These are phyloP conservation scores for Lecanoromycetidae sp. DNA, from an alignment of 2,329 filamentous ascomycete genomes.

Conservation along the genomic window DNA sequence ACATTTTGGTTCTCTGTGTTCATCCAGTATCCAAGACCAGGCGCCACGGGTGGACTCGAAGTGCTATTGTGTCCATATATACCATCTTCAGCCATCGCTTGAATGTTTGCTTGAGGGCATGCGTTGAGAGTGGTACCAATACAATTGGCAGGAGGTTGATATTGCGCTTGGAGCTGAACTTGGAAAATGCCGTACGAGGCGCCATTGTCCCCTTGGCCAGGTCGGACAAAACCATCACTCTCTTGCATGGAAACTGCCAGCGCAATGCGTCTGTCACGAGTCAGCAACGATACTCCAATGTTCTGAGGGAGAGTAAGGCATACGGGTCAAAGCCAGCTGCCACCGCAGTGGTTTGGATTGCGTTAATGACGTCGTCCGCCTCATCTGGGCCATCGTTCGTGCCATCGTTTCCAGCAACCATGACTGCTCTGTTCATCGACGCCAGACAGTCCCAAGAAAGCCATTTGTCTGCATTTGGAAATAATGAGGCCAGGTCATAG, in stretches of 20 bases:
- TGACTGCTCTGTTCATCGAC: neutral
- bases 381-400: constrained; percentile 3
- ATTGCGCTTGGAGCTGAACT: constrained; percentile 1
- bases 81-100: constrained; percentile 2
- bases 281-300: neutral
- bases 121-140: neutral
- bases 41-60: neutral
- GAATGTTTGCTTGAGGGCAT: constrained; percentile 1
- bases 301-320: neutral
- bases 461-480: neutral
- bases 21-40: constrained; percentile 10
- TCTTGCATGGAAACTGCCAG: constrained; percentile 11
- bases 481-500: constrained; percentile 1
- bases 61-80: constrained; percentile 7
- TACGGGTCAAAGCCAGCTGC: constrained; percentile 3
- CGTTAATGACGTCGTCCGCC: constrained; percentile 5
- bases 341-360: neutral
- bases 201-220: constrained; percentile 7
- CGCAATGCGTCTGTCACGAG: neutral
- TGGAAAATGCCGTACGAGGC: constrained; percentile 9
- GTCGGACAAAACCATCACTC: constrained; percentile 2
- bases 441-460: neutral
- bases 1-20: neutral
- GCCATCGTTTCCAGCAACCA: neutral
- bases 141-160: constrained; percentile 1